These are phyloP conservation scores for Eustoma russellianum DNA, from an alignment of 257 asterid species.

Conservation along the genomic window DNA sequence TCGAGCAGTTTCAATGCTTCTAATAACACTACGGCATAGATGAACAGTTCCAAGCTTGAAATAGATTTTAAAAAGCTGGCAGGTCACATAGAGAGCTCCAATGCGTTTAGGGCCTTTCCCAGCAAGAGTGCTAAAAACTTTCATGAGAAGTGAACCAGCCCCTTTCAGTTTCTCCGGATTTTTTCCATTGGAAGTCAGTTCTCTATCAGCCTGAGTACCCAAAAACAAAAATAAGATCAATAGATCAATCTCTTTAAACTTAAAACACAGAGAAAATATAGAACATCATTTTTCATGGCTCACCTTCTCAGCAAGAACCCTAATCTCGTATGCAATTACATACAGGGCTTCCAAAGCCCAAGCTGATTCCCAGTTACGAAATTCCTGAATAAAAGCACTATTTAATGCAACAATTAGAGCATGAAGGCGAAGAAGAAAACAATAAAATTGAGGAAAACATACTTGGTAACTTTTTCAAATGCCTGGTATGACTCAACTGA, in stretches of 20 bases:
- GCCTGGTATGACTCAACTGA: slow-evolving; percentile 72
- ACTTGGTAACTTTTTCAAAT: slow-evolving; percentile 88
- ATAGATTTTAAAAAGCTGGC: slow-evolving; percentile 84
- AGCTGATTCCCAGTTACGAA: slow-evolving; percentile 94
- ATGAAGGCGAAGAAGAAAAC: slow-evolving; percentile 10
- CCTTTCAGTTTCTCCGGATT: slow-evolving; percentile 87
- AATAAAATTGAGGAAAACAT: slow-evolving; percentile 21
- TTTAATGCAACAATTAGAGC: slow-evolving; percentile 34
- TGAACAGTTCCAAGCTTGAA: slow-evolving; percentile 96
- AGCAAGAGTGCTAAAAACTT: slow-evolving; percentile 93
- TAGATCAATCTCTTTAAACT: neutral
- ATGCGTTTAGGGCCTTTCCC: slow-evolving; percentile 92
- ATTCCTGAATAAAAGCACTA: slow-evolving; percentile 96
- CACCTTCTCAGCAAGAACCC: slow-evolving; percentile 92
- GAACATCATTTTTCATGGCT: slow-evolving; percentile 10
- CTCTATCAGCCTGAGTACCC: slow-evolving; percentile 74
- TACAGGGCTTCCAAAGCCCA: slow-evolving; percentile 95
- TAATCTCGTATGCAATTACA: slow-evolving; percentile 70
- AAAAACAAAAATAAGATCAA: slow-evolving; percentile 21
- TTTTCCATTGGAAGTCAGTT: slow-evolving; percentile 77
- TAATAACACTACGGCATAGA: slow-evolving; percentile 87
- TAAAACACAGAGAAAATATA: neutral
- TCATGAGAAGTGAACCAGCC: slow-evolving; percentile 96
- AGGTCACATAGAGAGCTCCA: slow-evolving; percentile 90
- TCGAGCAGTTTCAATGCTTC: slow-evolving; percentile 95